Evolutionary conservation across 2,329 filamentous ascomycete species (phyloP).

Genomic region (Clonostachys chloroleuca): DNA sequence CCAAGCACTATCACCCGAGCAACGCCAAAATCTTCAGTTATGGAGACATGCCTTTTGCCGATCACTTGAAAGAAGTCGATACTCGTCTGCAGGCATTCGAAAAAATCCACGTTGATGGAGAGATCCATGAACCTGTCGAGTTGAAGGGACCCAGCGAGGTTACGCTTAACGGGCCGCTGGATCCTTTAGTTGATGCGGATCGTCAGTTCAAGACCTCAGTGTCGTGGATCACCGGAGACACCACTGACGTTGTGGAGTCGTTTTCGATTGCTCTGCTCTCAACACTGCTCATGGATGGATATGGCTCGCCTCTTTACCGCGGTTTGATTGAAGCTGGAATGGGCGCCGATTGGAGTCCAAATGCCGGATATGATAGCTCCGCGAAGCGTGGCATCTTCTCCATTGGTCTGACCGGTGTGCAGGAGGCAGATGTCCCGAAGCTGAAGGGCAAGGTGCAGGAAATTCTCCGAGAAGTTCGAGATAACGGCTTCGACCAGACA

Average conservation of each 20-base stretch:
- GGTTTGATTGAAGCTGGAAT: slow-evolving; percentile 85
- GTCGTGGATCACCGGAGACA: slow-evolving; percentile 87
- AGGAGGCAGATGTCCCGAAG: slow-evolving; percentile 70
- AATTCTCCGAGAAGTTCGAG: slow-evolving; percentile 64
- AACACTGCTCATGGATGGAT: slow-evolving; percentile 84
- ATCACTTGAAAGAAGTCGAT: slow-evolving; percentile 77
- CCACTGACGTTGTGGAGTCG: slow-evolving; percentile 77
- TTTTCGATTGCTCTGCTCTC: slow-evolving; percentile 83
- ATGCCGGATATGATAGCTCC: slow-evolving; percentile 84
- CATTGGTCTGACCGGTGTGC: slow-evolving; percentile 85
- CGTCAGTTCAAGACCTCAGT: slow-evolving; percentile 92
- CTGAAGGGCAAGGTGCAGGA: slow-evolving; percentile 71
- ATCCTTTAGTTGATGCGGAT: slow-evolving; percentile 79
- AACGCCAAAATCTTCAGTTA: slow-evolving; percentile 97
- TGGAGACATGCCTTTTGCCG: slow-evolving; percentile 80
- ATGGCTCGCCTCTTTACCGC: slow-evolving; percentile 88
- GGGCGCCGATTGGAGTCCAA: slow-evolving; percentile 90
- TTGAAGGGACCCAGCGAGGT: slow-evolving; percentile 67
- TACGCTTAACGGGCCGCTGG: slow-evolving; percentile 73
- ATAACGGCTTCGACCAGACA: slow-evolving; percentile 78
- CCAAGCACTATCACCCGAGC: slow-evolving; percentile 92
- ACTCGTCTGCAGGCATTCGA: slow-evolving; percentile 70
- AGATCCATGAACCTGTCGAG: slow-evolving; percentile 72
- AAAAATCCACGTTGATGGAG: slow-evolving; percentile 62
- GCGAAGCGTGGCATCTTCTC: slow-evolving; percentile 80